Evolutionary conservation across 2,329 filamentous ascomycete genomes (phyloP).

Genomic region (Shiraia sp.): DNA sequence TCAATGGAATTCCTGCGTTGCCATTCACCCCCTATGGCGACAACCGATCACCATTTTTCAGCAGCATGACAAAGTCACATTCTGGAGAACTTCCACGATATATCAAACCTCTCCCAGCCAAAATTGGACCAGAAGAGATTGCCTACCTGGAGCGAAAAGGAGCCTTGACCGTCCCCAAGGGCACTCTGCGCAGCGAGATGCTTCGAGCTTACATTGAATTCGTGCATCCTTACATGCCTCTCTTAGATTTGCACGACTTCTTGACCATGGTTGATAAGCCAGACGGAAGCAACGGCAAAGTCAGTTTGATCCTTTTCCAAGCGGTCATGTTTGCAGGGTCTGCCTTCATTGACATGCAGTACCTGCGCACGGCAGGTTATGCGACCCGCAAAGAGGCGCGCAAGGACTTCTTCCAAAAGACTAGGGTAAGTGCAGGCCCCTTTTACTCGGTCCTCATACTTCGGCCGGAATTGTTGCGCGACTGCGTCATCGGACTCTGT

Average conservation of each 20-base stretch:
- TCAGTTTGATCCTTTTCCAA: conserved; percentile 88
- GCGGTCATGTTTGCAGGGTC: conserved; percentile 93
- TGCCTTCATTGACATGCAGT: conserved; percentile 81
- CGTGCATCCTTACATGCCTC: conserved; percentile 91
- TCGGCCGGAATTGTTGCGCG: conserved; percentile 7
- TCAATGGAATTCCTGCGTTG: conserved; percentile 37
- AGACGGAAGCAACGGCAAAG: conserved; percentile 70
- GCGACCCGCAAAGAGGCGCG: conserved; percentile 77
- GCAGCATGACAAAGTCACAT: conserved; percentile 53
- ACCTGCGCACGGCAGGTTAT: conserved; percentile 77
- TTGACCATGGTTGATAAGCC: conserved; percentile 63
- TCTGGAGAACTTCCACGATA: conserved; percentile 64
- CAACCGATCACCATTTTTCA: conserved; percentile 40
- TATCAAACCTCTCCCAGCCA: conserved; percentile 76
- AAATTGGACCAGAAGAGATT: conserved; percentile 80
- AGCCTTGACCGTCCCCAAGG: conserved; percentile 74
- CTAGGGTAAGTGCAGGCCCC: conserved; percentile 64
- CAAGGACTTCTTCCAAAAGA: conserved; percentile 86
- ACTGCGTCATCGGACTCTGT: conserved; percentile 9
- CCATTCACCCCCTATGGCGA: conserved; percentile 44
- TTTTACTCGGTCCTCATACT: conserved; percentile 5
- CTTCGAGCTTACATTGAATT: conserved; percentile 84
- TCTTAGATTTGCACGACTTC: conserved; percentile 70
- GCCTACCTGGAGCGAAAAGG: conserved; percentile 83
- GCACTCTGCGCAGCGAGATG: conserved; percentile 75